Evolutionary conservation across 208 protist species (phyloP).

Genomic region (Trypanosoma brucei): DNA sequence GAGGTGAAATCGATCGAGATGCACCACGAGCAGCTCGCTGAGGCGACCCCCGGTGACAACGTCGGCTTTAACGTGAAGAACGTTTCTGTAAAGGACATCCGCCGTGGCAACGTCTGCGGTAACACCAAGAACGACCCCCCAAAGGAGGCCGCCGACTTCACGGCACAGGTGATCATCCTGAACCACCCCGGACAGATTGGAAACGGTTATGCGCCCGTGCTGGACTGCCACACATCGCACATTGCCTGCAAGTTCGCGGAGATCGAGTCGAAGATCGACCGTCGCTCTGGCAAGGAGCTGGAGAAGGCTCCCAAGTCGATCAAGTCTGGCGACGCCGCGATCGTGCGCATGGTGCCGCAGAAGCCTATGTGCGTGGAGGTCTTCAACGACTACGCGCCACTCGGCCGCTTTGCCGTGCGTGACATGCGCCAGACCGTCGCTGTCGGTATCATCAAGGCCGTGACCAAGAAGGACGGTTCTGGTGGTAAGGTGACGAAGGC

Average conservation of each 20-base stretch:
- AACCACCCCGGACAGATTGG: constrained; percentile 92
- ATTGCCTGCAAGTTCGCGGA: constrained; percentile 91
- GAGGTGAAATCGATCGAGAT: constrained; percentile 89
- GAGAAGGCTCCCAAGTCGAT: constrained; percentile 85
- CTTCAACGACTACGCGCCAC: constrained; percentile 91
- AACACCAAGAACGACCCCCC: constrained; percentile 67
- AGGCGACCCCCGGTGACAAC: constrained; percentile 90
- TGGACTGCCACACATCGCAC: constrained; percentile 94
- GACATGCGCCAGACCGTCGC: constrained; percentile 95
- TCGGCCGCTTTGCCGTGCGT: constrained; percentile 94
- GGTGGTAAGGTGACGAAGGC: constrained; percentile 79
- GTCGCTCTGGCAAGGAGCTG: constrained; percentile 86
- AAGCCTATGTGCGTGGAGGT: constrained; percentile 95
- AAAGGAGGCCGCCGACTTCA: constrained; percentile 65
- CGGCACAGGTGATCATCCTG: constrained; percentile 91
- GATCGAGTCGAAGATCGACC: constrained; percentile 91
- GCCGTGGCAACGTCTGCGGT: constrained; percentile 73
- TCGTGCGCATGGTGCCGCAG: constrained; percentile 81
- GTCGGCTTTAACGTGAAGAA: constrained; percentile 95
- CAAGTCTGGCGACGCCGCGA: constrained; percentile 91
- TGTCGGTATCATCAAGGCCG: constrained; percentile 94
- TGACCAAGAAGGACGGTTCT: constrained; percentile 66
- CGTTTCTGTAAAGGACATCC: constrained; percentile 89
- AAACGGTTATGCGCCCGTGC: constrained; percentile 84
- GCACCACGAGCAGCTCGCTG: constrained; percentile 76